Base-by-base conservation (phyloP, 345 rosid genomes). In the Salix viminalis region DNA sequence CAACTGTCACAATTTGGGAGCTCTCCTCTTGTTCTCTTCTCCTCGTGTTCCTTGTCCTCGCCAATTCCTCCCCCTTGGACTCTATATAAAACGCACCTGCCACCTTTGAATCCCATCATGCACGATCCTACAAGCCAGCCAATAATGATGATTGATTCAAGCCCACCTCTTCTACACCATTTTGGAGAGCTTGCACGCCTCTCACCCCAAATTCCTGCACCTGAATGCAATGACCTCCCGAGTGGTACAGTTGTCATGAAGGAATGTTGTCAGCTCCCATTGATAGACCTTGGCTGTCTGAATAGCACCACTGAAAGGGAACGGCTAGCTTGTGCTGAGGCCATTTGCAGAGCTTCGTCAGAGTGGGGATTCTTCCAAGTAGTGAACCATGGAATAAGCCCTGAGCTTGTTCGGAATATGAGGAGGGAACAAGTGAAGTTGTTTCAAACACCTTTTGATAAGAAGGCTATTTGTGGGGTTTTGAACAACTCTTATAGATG, bases 281-380 rank as follows among this genome's bases (percentile, higher is more conserved):
- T 89, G 76, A 86, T 90, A 76, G 91, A 90, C 83, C 87, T 90
- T 28, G 37, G 77, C 6, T 71, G 71, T 26, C 65, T 86, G 16
- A 79, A 36, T 60, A 82, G 90, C 46, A 4, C 7, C 2, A 42
- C 80, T 46, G 71, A 73, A n/a, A 69, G 18, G 44, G 85, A 79
- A 52, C 68, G 70, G 7, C 56, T 3, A 9, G 83, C 82, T 28
- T 86, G 92, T 24, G 78, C 60, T 2, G 79, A 70, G 1, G 88
- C 88, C 19, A 89, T 90, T 6, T 81, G 75, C 67, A 79, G 76
- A 79, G 92, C 94, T 2, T 85, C 94, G 0, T 54, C 88, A 0
- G 87, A 90, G 69, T 89, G 94, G 92, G 94, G 94, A 3, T 90
- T 90, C 81, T 90, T 90, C 81, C 94, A 89, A 77, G 91, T 88